Percentiles rank a stretch among this genome's conserved stretches.
These are phyloP conservation scores for Elasticomyces elasticus DNA, from an alignment of 495 filamentous ascomycete genomes.

Conservation along the genomic window DNA sequence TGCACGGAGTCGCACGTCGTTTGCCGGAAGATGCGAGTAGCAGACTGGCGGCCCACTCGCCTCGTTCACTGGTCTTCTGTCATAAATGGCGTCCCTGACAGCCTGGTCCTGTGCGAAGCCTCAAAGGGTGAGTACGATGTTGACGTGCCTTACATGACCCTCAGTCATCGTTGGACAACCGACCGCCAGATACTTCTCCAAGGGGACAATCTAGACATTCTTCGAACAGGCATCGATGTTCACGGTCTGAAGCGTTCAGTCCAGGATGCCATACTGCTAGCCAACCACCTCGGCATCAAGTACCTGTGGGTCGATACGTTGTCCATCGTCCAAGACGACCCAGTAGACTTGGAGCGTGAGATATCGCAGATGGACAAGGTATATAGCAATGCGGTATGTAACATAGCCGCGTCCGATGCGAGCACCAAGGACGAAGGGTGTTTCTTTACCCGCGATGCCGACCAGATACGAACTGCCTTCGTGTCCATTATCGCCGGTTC, in stretches of 20 bases:
- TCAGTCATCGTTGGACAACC: not conserved
- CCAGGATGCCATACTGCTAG: constrained; percentile 1
- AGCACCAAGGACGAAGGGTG: not conserved
- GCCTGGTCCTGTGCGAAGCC: no score
- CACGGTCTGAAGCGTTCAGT: not conserved
- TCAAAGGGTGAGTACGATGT: not conserved
- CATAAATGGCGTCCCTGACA: no score
- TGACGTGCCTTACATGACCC: not conserved
- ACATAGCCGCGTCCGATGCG: not conserved
- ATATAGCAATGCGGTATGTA: not conserved
- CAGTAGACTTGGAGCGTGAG: constrained; percentile 1
- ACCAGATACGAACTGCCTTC: not conserved
- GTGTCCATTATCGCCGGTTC: not conserved
- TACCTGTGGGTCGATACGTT: constrained; percentile 10
- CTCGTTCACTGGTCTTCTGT: no score
- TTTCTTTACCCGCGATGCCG: not conserved
- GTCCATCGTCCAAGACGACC: constrained; percentile 8
- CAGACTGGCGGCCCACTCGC: no score
- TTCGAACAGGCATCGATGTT: not conserved
- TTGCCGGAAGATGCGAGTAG: no score
- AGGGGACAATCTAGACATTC: not conserved
- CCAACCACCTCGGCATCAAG: not conserved
- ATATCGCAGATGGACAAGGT: constrained; percentile 1
- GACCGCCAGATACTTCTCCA: not conserved
- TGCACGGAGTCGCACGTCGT: no score